phyloP scores from a whole-genome alignment of 257 asterid genomes.

The Solanum ahanhuiri region DNA sequence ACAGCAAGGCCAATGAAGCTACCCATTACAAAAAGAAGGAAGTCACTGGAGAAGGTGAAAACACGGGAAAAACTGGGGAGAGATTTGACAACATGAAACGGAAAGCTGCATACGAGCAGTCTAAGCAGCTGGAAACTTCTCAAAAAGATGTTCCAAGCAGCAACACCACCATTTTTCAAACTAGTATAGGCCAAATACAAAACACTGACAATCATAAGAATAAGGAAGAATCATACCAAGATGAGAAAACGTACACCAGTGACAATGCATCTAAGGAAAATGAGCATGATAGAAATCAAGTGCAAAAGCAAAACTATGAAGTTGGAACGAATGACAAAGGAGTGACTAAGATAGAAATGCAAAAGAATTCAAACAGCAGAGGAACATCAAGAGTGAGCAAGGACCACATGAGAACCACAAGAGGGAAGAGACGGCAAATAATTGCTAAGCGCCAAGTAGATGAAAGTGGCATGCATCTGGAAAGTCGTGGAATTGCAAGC shows the following conservation, averaged over 20 bases:
- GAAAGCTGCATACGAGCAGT: conserved; percentile 7
- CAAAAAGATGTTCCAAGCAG: neutral
- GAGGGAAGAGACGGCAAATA: conserved; percentile 30
- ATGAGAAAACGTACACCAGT: neutral
- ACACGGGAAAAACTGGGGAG: neutral
- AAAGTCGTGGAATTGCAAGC: neutral
- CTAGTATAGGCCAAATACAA: neutral
- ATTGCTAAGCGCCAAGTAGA: conserved; percentile 2
- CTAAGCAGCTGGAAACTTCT: conserved; percentile 1
- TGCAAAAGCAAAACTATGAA: neutral
- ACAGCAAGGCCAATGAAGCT: neutral
- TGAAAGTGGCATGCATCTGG: conserved; percentile 3
- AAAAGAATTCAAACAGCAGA: conserved; percentile 3
- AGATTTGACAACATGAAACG: neutral
- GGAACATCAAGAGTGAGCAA: neutral
- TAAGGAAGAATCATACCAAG: neutral
- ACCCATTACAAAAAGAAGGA: neutral
- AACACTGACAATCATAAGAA: neutral
- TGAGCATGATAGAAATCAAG: conserved; percentile 4
- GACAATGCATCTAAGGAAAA: neutral
- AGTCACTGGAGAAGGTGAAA: neutral
- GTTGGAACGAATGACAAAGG: neutral
- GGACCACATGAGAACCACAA: conserved; percentile 10
- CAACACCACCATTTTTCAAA: neutral
- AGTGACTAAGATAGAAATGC: conserved; percentile 20